Conservation (phyloP, 768 basidiomycete species). For the Mycena indigotica region DNA sequence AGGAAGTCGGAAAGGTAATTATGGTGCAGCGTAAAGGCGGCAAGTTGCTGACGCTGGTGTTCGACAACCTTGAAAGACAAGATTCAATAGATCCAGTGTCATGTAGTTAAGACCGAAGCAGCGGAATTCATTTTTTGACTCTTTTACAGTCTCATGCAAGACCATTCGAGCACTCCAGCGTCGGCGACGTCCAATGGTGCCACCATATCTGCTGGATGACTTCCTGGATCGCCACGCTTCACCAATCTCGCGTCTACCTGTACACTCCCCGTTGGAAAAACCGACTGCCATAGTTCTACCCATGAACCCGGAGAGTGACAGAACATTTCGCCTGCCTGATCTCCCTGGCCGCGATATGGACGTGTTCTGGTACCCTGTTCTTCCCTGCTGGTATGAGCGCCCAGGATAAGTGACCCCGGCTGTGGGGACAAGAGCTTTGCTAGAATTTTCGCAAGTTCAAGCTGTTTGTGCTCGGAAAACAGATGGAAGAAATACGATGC, state of each 20-base stretch:
- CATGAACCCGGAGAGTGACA: not conserved
- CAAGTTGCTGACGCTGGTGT: too few relatives aligned
- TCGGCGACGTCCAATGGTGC: not conserved
- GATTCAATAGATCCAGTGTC: too few relatives aligned
- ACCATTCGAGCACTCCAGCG: conserved; percentile 5
- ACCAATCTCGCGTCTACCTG: not conserved
- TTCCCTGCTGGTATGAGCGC: not conserved
- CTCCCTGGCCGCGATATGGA: not conserved
- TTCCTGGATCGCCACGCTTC: not conserved
- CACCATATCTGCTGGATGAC: not conserved
- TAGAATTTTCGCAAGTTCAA: not conserved
- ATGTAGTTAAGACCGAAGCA: too few relatives aligned
- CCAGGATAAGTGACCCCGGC: not conserved
- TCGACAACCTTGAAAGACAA: too few relatives aligned
- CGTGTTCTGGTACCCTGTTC: not conserved
- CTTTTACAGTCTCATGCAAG: not conserved
- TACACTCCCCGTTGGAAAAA: not conserved
- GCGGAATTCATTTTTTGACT: too few relatives aligned
- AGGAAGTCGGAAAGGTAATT: too few relatives aligned
- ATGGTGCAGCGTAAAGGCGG: too few relatives aligned
- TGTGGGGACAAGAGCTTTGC: not conserved
- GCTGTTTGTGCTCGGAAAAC: not conserved
- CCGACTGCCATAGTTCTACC: not conserved
- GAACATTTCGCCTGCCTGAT: not conserved
- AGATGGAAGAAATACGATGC: not conserved